Evolutionary conservation across 2,329 filamentous ascomycete species (phyloP).

Genomic region (Beauveria brongniartii): DNA sequence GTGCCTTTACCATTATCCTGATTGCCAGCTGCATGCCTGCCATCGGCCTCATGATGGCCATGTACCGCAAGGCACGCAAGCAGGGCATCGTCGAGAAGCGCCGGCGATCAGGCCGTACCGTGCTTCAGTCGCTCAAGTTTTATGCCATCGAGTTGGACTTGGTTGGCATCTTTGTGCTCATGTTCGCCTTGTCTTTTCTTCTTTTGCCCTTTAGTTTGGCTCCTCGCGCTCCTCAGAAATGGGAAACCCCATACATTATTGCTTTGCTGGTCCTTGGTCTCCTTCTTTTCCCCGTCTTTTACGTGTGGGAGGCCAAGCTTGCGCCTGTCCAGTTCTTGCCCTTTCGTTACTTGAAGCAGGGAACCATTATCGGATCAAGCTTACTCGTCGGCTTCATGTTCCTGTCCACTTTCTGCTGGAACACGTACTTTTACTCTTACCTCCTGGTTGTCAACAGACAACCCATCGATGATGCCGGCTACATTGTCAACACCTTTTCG

Average conservation of each 20-base stretch:
- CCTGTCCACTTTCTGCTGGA: slow-evolving; percentile 34
- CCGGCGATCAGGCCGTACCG: slow-evolving; percentile 42
- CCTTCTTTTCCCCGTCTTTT: slow-evolving; percentile 40
- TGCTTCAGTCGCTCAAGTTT: slow-evolving; percentile 37
- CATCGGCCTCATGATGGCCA: slow-evolving; percentile 22
- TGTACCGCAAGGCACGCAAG: background rate
- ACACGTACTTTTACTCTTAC: slow-evolving; percentile 43
- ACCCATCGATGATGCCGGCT: slow-evolving; percentile 30
- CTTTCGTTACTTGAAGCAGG: slow-evolving; percentile 39
- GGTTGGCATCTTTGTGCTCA: slow-evolving; percentile 43
- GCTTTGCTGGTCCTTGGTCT: slow-evolving; percentile 42
- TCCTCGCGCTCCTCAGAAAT: slow-evolving; percentile 25
- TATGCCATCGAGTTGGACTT: slow-evolving; percentile 54
- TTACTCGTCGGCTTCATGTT: slow-evolving; percentile 31
- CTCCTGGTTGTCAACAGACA: slow-evolving; percentile 37
- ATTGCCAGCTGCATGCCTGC: slow-evolving; percentile 38
- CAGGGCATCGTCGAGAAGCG: slow-evolving; percentile 24
- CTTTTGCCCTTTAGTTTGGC: slow-evolving; percentile 43
- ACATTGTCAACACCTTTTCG: slow-evolving; percentile 36
- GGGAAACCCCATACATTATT: slow-evolving; percentile 37
- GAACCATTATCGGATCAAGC: slow-evolving; percentile 40
- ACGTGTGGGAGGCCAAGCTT: slow-evolving; percentile 47
- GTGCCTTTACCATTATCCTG: slow-evolving; percentile 54
- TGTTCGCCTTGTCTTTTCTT: slow-evolving; percentile 42
- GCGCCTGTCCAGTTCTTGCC: slow-evolving; percentile 51